A percentile compares a stretch with the other conserved stretches of the same genome.
phyloP scores from a whole-genome alignment of 2,329 filamentous ascomycete genomes.

The Stagonosporopsis chrysanthemi region DNA sequence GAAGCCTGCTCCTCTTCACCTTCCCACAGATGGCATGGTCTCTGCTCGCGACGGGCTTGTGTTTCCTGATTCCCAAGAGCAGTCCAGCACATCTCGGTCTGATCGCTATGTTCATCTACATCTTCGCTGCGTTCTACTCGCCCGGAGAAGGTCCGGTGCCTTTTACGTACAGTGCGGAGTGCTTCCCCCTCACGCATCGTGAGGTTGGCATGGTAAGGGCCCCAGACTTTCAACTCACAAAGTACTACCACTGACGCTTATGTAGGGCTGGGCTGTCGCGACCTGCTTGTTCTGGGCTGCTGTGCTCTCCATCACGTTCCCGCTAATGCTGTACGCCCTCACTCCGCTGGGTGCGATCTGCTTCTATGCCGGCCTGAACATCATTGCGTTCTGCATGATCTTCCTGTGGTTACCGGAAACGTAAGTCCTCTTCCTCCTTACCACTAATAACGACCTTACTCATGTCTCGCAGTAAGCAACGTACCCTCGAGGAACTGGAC shows the following conservation, averaged over 20 bases:
- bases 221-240: background rate
- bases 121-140: constrained; percentile 57
- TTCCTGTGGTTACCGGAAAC: constrained; percentile 27
- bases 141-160: constrained; percentile 47
- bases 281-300: constrained; percentile 68
- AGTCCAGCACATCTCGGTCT: constrained; percentile 52
- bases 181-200: constrained; percentile 71
- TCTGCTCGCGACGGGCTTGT: constrained; percentile 66
- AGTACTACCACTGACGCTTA: background rate
- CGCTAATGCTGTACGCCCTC: constrained; percentile 62
- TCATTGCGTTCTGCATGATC: constrained; percentile 68
- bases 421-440: background rate
- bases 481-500: constrained; percentile 58
- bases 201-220: constrained; percentile 47
- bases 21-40: constrained; percentile 71
- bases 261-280: constrained; percentile 64
- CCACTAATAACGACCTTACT: background rate
- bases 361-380: constrained; percentile 68
- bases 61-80: constrained; percentile 28
- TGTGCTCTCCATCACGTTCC: constrained; percentile 69
- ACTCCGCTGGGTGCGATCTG: constrained; percentile 64
- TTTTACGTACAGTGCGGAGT: constrained; percentile 35
- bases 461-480: constrained; percentile 45
- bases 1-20: constrained; percentile 66
- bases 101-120: constrained; percentile 62